Percentiles rank a stretch among this genome's conserved stretches.
Evolutionary conservation across 345 rosid species (phyloP).

Genomic region (Moricandia moricandioides): DNA sequence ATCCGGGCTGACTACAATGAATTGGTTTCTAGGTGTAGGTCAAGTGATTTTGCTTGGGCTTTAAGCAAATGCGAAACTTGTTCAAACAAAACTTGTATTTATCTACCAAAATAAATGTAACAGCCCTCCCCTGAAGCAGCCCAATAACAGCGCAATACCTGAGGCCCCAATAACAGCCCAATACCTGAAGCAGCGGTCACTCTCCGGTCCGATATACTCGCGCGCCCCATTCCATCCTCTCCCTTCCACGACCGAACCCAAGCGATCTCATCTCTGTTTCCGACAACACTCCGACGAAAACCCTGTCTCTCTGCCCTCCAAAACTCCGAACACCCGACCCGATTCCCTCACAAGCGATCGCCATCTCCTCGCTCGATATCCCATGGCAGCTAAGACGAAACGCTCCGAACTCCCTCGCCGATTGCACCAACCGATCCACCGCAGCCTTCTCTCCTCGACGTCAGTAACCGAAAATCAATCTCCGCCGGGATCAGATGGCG

Average conservation of each 20-base stretch:
- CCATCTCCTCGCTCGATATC: constrained; percentile 40
- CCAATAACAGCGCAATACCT: constrained; percentile 40
- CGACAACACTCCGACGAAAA: constrained; percentile 31
- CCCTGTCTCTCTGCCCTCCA: constrained; percentile 51
- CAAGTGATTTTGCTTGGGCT: neutral
- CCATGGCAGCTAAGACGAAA: constrained; percentile 46
- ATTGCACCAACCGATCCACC: constrained; percentile 44
- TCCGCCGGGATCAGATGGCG: constrained; percentile 31
- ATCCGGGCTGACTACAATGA: neutral
- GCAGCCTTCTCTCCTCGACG: constrained; percentile 42
- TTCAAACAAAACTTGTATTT: neutral
- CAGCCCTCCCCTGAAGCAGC: too few relatives aligned
- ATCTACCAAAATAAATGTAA: neutral
- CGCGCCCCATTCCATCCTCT: constrained; percentile 52
- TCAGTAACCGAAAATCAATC: constrained; percentile 42
- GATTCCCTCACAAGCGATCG: constrained; percentile 40
- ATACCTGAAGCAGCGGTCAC: constrained; percentile 54
- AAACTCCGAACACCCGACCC: constrained; percentile 45
- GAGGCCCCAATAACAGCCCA: constrained; percentile 23
- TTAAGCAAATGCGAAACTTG: neutral
- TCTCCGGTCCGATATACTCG: constrained; percentile 43
- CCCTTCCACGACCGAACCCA: constrained; percentile 52
- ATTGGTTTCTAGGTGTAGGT: neutral
- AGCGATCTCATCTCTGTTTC: constrained; percentile 46
- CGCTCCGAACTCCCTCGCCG: constrained; percentile 57